Conservation (phyloP, 2,329 filamentous ascomycete species). For the Claviceps cyperi region DNA sequence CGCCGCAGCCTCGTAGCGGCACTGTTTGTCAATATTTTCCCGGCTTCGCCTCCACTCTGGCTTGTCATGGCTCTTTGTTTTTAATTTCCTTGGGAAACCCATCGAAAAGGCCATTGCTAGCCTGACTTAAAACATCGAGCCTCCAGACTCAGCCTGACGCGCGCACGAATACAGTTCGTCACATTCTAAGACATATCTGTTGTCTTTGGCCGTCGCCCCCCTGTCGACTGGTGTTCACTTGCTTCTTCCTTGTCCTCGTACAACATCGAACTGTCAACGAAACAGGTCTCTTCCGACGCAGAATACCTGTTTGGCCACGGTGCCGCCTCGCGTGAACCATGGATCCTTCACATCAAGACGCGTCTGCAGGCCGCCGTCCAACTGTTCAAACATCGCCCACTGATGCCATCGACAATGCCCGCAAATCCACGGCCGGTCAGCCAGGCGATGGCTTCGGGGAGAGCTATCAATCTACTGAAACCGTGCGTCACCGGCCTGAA, state of each 20-base stretch:
- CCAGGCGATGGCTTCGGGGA: conserved; percentile 34
- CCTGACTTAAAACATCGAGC: not conserved
- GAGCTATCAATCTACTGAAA: conserved; percentile 45
- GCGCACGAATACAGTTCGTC: not conserved
- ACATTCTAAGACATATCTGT: not conserved
- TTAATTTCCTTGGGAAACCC: not conserved
- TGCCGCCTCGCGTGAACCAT: conserved; percentile 18
- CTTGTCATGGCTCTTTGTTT: not conserved
- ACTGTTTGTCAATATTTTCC: not conserved
- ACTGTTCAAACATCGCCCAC: conserved; percentile 31
- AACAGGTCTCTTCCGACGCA: not conserved
- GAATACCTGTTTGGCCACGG: conserved; percentile 5
- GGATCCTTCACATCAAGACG: conserved; percentile 26
- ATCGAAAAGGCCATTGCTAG: not conserved
- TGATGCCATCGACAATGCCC: conserved; percentile 30
- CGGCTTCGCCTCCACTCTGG: not conserved
- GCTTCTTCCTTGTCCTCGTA: not conserved
- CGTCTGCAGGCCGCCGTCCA: conserved; percentile 22
- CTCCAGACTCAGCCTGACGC: not conserved
- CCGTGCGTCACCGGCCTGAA: conserved; percentile 43
- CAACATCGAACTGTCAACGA: not conserved
- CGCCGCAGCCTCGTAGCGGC: not conserved
- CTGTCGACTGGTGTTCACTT: not conserved
- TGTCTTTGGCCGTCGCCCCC: not conserved
- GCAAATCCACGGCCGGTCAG: conserved; percentile 20